phyloP scores from a whole-genome alignment of 441 rosid genomes.

The Corymbia calophylla region DNA sequence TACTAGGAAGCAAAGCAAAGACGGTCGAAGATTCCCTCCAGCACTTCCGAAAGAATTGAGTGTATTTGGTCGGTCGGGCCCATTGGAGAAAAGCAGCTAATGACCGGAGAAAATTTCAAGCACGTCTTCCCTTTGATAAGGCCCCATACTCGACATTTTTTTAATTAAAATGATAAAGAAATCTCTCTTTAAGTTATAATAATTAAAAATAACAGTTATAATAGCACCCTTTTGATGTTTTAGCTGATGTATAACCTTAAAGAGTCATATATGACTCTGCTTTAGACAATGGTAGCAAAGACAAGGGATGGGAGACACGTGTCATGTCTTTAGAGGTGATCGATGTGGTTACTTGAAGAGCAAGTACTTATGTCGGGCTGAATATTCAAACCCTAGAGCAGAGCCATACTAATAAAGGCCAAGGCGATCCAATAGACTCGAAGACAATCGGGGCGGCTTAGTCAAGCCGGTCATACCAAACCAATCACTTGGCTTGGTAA shows the following conservation, averaged over 20 bases:
- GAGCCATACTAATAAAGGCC: neutral
- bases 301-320: too few species aligned
- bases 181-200: too few species aligned
- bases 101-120: neutral
- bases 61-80: neutral
- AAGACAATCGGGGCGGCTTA: neutral
- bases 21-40: neutral
- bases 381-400: neutral
- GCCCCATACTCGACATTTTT: neutral
- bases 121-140: neutral
- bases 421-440: neutral
- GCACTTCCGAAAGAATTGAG: rapidly evolving
- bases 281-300: too few species aligned
- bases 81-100: neutral
- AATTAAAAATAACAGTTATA: too few species aligned
- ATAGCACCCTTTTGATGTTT: too few species aligned
- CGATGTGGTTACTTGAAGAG: neutral
- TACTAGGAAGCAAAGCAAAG: neutral
- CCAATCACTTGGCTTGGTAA: neutral
- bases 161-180: neutral
- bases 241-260: too few species aligned
- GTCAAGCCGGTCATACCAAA: neutral
- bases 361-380: neutral
- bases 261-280: too few species aligned
- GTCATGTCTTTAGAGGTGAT: too few species aligned